Base-by-base conservation (phyloP, 2,329 filamentous ascomycete species). In the Plectosphaerella cucumerina region DNA sequence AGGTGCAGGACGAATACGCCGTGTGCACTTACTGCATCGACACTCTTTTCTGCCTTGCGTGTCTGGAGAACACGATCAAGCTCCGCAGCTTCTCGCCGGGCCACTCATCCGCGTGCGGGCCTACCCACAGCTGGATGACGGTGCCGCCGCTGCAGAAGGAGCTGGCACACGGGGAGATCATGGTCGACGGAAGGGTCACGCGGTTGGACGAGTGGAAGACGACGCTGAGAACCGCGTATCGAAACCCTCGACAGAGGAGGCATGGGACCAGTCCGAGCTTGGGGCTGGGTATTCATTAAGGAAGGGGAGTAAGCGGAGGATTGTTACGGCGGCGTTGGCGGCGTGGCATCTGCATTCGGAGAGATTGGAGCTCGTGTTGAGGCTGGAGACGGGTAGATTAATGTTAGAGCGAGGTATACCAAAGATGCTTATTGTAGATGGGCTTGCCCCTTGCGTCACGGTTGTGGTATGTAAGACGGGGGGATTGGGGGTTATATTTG, bases 1-100 rank as follows among this genome's bases (percentile, higher is more conserved):
- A 50, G 1, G 55, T 58, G 2, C 57, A 58, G 3, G 65, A 67
- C 1, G 61, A 63, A 20, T 68, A 70, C 34, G 60, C 56, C 12
- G 59, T 73, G 44, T 73, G 71, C 51, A 58, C 60, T 50, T 62
- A 62, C 47, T 73, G 70, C 52, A 62, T 73, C 56, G 70, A 72
- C 53, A 62, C 62, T 42, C 52, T 50, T 17, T 71, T 67, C 49
- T 73, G 71, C 49, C 46, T 59, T n/a, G 52, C 55, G 12, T 73
- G 71, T 33, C 50, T 70, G 21, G 53, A 63, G 9, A 56, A 43
- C 6, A 46, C 64, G 4, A 67, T 69, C 43, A 61, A 61, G 53
- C 54, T 56, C 2, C 59, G 60, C 0, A 69, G 69, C 49, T 57
- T 59, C 21, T 46, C 49, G 14, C 56, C 53, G 4, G 55, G 55